Base-by-base conservation (phyloP, 1,139 yeast genomes). In the Debaryomyces sp. region DNA sequence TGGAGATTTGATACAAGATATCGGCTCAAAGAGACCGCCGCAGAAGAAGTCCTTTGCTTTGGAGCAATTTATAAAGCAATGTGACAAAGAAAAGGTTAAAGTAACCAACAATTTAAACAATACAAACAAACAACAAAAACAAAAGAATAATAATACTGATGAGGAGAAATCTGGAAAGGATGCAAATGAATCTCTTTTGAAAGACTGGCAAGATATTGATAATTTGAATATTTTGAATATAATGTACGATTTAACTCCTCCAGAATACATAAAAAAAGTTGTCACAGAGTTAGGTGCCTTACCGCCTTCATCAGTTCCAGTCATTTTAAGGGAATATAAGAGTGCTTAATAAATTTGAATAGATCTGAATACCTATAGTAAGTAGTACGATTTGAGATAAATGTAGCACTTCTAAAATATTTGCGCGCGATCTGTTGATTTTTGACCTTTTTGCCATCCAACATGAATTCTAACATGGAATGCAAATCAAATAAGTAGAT, bases 241-340 rank as follows among this genome's bases (percentile, higher is more conserved):
- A 55, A 80, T 94, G 80, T 95, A 90, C 67, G 99, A 94, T 68
- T 79, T 94, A 59, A 92, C 98, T 1, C 98, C 97, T 33, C 96
- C 97, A 17, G 91, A 86, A 56, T 89, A 89, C 60, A 90, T 94
- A 59, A 91, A 92, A 66, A 94, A 95, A 73, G 92, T 95, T 50
- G 89, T 95, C 45, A 94, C 99, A 1, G 99, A 94, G 65, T 82
- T 92, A 54, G 99, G 99, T 22, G 90, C 96, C 4, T 77, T 95
- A 56, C 99, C 99, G 6, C 96, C 99, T 40, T 89, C 96, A 7
- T 90, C 98, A 1, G 98, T 94, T 51, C 99, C 99, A 27, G 98
- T 94, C 40, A 90, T 94, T 53, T 77, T 94, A 60, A 82, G 98
- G 69, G 99, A 94, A 67, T 94, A 94, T 68, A 89, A 89, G 68